Conservation (phyloP, 441 rosid species). For the Omphalea diandra region DNA sequence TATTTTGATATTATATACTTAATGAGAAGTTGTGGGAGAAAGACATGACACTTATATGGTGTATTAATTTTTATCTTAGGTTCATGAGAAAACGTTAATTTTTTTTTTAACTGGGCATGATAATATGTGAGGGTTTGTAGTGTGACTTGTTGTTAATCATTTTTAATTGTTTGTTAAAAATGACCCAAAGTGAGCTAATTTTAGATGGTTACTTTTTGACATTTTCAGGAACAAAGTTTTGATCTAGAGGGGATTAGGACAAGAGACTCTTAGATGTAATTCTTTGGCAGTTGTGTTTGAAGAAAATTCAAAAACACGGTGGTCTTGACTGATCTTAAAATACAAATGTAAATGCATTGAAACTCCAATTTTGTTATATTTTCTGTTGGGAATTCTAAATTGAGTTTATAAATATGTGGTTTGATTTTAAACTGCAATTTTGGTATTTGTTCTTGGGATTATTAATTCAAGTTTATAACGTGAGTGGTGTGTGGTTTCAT, state of each 20-base stretch:
- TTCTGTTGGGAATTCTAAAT: constrained; percentile 21
- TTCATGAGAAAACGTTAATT: not conserved
- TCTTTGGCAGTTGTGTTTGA: constrained; percentile 20
- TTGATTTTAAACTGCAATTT: not conserved
- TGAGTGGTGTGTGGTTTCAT: constrained; percentile 13
- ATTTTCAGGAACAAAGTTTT: constrained; percentile 78
- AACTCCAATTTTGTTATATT: constrained; percentile 27
- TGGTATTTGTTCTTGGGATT: constrained; percentile 3
- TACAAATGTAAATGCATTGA: constrained; percentile 41
- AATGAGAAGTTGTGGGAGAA: not conserved
- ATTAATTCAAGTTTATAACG: constrained; percentile 2
- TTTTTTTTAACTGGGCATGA: not conserved
- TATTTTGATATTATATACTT: not conserved
- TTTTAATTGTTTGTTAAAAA: not conserved
- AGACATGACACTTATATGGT: not conserved
- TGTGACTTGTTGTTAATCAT: not conserved
- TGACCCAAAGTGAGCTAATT: not conserved
- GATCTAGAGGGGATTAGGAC: constrained; percentile 43
- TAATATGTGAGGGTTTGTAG: not conserved
- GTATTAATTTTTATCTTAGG: not conserved
- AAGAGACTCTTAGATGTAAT: constrained; percentile 12
- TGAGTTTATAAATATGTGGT: constrained; percentile 23
- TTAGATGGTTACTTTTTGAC: not conserved
- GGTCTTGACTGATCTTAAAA: constrained; percentile 22
- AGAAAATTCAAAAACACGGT: constrained; percentile 24